Conservation (phyloP, 495 filamentous ascomycete genomes). For the Aspergillus conjunctus region DNA sequence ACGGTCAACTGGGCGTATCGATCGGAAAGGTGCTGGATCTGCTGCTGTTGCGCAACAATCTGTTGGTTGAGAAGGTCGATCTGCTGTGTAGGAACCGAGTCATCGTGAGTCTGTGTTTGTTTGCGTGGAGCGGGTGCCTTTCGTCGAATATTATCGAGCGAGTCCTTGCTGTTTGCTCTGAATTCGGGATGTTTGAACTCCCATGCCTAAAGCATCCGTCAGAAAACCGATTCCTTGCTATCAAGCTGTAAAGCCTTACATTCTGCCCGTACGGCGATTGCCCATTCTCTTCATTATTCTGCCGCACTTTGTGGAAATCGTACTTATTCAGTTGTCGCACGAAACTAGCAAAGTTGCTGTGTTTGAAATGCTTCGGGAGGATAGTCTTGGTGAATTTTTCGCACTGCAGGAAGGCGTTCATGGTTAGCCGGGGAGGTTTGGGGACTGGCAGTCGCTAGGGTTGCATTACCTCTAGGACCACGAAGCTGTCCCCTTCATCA, state of each 20-base stretch:
- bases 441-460: conserved; percentile 4
- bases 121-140: conserved; percentile 95
- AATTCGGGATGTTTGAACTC: conserved; percentile 99
- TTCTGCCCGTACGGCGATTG: conserved; percentile 89
- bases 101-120: conserved; percentile 61
- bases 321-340: conserved; percentile 99
- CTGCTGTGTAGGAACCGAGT: conserved; percentile 80
- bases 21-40: conserved; percentile 82
- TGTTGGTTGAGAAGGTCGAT: conserved; percentile 88
- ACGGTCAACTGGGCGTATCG: conserved; percentile 82
- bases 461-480: conserved; percentile 83
- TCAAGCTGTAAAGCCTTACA: conserved; percentile 54
- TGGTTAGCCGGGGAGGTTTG: conserved; percentile 7
- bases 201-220: conserved; percentile 67
- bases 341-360: conserved; percentile 99
- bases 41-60: conserved; percentile 85
- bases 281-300: conserved; percentile 91
- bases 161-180: conserved; percentile 92
- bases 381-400: conserved; percentile 98
- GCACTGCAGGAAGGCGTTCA: conserved; percentile 58
- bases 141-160: conserved; percentile 92
- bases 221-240: conserved; percentile 7
- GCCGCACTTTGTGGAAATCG: conserved; percentile 98
- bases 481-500: conserved; percentile 91
- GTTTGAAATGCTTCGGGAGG: conserved; percentile 97